Evolutionary conservation across 2,329 filamentous ascomycete genomes (phyloP).

Genomic region (Aureobasidium zeae): DNA sequence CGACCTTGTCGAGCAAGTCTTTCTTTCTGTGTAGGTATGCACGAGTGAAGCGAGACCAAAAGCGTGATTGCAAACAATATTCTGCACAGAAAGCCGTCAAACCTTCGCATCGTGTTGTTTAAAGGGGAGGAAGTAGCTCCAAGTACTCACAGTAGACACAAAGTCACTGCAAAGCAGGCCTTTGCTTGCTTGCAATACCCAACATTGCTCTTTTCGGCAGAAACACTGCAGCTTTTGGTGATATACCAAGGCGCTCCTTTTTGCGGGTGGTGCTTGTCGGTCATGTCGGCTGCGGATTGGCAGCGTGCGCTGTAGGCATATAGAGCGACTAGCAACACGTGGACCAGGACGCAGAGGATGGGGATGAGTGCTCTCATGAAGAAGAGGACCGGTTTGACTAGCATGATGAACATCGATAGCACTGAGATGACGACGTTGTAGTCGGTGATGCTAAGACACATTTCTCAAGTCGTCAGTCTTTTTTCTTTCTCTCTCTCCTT

Average conservation of each 20-base stretch:
- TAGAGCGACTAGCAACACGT: conserved; percentile 49
- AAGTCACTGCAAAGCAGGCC: conserved; percentile 53
- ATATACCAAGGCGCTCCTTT: conserved; percentile 65
- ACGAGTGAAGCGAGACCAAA: conserved; percentile 48
- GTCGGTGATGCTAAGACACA: conserved; percentile 59
- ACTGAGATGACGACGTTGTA: conserved; percentile 71
- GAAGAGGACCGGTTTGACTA: conserved; percentile 59
- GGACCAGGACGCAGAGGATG: conserved; percentile 50
- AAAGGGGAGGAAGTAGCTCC: too few species aligned
- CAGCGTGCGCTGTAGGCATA: conserved; percentile 60
- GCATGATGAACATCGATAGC: conserved; percentile 64
- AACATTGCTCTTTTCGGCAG: conserved; percentile 34
- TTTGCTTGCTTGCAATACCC: conserved; percentile 59
- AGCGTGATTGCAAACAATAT: conserved; percentile 52
- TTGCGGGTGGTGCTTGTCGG: conserved; percentile 54
- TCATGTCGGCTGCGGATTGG: conserved; percentile 64
- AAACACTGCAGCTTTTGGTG: conserved; percentile 56
- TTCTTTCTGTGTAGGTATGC: conserved; percentile 35
- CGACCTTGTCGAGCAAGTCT: conserved; percentile 23
- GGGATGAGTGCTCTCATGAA: conserved; percentile 63
- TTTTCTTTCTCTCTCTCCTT: too few species aligned
- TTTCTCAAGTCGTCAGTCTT: background rate
- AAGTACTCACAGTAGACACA: conserved; percentile 58
- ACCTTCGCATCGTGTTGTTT: conserved; percentile 1
- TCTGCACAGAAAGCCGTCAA: conserved; percentile 32